phyloP scores from a whole-genome alignment of 2,329 filamentous ascomycete genomes.

The Botrytis tulipae region DNA sequence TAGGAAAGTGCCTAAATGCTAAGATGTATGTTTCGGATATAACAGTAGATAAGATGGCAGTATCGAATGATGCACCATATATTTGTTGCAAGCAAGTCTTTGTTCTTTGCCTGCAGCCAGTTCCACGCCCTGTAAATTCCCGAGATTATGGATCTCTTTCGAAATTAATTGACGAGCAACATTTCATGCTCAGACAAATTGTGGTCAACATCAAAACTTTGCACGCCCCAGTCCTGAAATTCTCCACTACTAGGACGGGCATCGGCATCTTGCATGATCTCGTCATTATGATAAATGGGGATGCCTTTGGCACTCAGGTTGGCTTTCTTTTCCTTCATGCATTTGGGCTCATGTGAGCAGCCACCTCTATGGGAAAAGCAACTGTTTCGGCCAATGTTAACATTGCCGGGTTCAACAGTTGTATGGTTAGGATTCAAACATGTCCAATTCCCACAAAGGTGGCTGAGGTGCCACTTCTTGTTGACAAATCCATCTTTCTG shows the following conservation, averaged over 20 bases:
- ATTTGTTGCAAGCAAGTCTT: not conserved
- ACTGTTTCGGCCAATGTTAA: constrained; percentile 34
- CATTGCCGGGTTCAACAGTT: constrained; percentile 31
- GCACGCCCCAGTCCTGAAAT: not conserved
- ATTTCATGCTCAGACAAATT: not conserved
- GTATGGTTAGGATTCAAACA: constrained; percentile 37
- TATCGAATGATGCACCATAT: not conserved
- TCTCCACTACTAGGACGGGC: not conserved
- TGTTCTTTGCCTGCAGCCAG: not conserved
- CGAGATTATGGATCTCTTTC: not conserved
- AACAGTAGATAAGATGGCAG: not conserved
- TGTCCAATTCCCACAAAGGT: constrained; percentile 40
- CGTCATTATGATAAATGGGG: not conserved
- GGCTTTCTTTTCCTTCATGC: constrained; percentile 34
- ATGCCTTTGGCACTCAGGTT: constrained; percentile 28
- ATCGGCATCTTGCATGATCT: not conserved
- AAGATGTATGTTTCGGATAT: not conserved
- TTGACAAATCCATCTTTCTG: constrained; percentile 36
- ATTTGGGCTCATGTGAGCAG: constrained; percentile 32
- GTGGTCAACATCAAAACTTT: not conserved
- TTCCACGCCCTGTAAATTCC: not conserved
- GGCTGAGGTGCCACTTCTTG: constrained; percentile 36
- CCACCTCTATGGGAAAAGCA: constrained; percentile 34
- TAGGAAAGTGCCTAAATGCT: not conserved
- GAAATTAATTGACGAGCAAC: not conserved